These are phyloP conservation scores for Sordaria brevicollis DNA, from an alignment of 495 filamentous ascomycete genomes.

Conservation along the genomic window DNA sequence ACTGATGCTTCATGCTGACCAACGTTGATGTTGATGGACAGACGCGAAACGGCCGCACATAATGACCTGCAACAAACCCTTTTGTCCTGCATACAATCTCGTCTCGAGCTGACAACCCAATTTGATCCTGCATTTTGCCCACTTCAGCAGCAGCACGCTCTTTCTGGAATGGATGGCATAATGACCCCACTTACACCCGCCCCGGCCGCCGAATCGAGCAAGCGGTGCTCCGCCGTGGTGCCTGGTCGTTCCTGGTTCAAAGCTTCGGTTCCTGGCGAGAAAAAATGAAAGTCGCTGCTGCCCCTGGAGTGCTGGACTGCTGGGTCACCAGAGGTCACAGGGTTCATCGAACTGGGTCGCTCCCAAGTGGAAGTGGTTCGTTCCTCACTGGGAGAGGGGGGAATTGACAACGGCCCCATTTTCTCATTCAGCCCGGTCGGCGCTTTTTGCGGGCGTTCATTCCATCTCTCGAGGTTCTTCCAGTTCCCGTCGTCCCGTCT, in stretches of 20 bases:
- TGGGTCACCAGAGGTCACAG: not conserved
- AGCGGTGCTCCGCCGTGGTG: not conserved
- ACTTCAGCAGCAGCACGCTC: not conserved
- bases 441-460: not conserved
- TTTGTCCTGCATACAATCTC: no score
- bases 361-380: no score
- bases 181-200: slow-evolving; percentile 10
- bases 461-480: not conserved
- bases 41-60: not conserved
- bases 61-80: no score
- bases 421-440: no score
- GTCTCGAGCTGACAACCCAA: no score
- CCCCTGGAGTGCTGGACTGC: no score
- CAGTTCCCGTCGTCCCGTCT: not conserved
- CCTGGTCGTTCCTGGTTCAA: no score
- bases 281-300: not conserved
- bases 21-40: not conserved
- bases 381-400: no score
- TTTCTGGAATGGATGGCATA: not conserved
- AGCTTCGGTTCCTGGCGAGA: no score
- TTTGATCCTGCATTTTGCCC: not conserved
- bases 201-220: not conserved
- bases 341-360: no score
- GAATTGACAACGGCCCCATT: no score
- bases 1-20: not conserved